These are phyloP conservation scores for Alternaria atra DNA, from an alignment of 2,329 filamentous ascomycete species.

Conservation along the genomic window DNA sequence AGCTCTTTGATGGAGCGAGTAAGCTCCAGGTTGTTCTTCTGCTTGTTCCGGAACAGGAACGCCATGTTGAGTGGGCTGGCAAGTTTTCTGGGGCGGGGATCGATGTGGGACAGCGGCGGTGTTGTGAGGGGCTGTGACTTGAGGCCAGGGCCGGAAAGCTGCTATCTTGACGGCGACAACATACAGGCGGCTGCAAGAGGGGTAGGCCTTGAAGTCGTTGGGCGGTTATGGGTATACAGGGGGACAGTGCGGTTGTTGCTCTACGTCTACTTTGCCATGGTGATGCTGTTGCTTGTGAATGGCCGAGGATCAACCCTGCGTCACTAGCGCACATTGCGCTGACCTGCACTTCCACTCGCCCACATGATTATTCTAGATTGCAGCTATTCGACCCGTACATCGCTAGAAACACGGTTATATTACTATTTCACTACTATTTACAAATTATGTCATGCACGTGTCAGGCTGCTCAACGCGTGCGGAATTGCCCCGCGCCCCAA, in stretches of 20 bases:
- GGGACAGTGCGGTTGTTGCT: constrained; percentile 35
- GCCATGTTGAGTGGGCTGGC: constrained; percentile 63
- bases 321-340: constrained; percentile 16
- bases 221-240: constrained; percentile 20
- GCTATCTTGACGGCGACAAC: constrained; percentile 43
- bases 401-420: not conserved
- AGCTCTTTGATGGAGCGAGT: constrained; percentile 70
- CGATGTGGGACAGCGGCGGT: constrained; percentile 27
- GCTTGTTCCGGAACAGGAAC: constrained; percentile 72
- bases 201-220: constrained; percentile 15
- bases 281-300: constrained; percentile 29
- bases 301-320: constrained; percentile 26
- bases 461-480: not conserved
- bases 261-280: constrained; percentile 24
- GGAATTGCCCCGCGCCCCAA: constrained; percentile 9
- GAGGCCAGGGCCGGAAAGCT: constrained; percentile 41
- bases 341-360: constrained; percentile 19
- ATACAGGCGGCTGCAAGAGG: constrained; percentile 37
- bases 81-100: constrained; percentile 20
- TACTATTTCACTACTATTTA: constrained; percentile 4
- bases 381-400: not conserved
- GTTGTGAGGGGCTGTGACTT: constrained; percentile 34
- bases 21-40: constrained; percentile 70
- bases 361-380: not conserved
- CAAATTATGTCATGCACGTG: not conserved